Evolutionary conservation across 2,329 filamentous ascomycete genomes (phyloP).

Genomic region (Fusarium mundagurra): DNA sequence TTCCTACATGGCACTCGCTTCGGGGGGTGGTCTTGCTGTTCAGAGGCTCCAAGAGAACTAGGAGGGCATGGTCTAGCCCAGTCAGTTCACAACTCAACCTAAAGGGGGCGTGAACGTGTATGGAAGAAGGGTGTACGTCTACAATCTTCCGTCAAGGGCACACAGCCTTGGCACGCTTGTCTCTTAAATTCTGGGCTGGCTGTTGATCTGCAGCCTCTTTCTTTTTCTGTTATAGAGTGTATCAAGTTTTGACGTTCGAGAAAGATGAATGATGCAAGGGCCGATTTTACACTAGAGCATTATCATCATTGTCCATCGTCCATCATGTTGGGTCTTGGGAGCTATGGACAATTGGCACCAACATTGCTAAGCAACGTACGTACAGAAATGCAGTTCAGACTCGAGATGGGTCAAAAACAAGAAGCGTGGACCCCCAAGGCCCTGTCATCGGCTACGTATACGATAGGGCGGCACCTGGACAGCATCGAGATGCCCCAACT

Average conservation of each 20-base stretch:
- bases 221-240: neutral
- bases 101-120: constrained; percentile 21
- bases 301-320: neutral
- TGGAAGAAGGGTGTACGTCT: constrained; percentile 26
- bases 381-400: constrained; percentile 18
- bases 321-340: neutral
- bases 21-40: constrained; percentile 29
- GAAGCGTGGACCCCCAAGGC: constrained; percentile 30
- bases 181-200: constrained; percentile 14
- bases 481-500: constrained; percentile 38
- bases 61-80: constrained; percentile 32
- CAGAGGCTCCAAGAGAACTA: constrained; percentile 21
- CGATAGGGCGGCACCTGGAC: constrained; percentile 37
- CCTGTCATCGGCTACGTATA: constrained; percentile 36
- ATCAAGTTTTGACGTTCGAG: constrained; percentile 19
- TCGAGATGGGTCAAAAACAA: constrained; percentile 32
- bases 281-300: neutral
- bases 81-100: constrained; percentile 14
- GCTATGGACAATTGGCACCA: constrained; percentile 14
- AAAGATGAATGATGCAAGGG: constrained; percentile 27
- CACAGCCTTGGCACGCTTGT: constrained; percentile 30
- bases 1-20: constrained; percentile 33
- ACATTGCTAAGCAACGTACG: constrained; percentile 22
- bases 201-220: constrained; percentile 14
- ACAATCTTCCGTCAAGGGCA: constrained; percentile 21